These are phyloP conservation scores for Boletus sensibilis DNA, from an alignment of 768 basidiomycete genomes.

Conservation along the genomic window DNA sequence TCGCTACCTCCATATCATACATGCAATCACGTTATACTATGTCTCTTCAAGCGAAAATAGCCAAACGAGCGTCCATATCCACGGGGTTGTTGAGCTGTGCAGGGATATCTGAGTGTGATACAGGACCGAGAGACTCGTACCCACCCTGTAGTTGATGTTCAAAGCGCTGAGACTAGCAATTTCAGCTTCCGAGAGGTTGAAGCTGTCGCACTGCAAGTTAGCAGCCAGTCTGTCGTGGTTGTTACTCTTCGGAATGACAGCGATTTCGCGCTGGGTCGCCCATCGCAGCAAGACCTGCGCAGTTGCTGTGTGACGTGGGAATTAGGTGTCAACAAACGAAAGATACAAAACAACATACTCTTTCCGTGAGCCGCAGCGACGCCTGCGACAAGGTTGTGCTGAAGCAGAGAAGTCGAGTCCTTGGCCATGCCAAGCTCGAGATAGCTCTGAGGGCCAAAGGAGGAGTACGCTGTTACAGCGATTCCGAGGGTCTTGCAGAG, in stretches of 20 bases:
- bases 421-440: conserved; percentile 66
- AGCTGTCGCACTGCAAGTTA: conserved; percentile 47
- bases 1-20: neutral
- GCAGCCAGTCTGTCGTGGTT: conserved; percentile 36
- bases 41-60: conserved; percentile 61
- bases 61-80: conserved; percentile 61
- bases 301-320: conserved; percentile 22
- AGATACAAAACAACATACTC: conserved; percentile 37
- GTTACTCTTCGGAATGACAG: conserved; percentile 75
- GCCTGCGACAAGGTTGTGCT: conserved; percentile 42
- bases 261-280: conserved; percentile 72
- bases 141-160: conserved; percentile 63
- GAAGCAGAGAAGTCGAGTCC: conserved; percentile 49
- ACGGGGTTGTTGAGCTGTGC: conserved; percentile 67
- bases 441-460: conserved; percentile 54
- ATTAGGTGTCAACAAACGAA: neutral
- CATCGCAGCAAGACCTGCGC: conserved; percentile 78
- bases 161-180: conserved; percentile 55
- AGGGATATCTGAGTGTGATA: conserved; percentile 4
- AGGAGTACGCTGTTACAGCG: conserved; percentile 55
- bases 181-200: conserved; percentile 57
- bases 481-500: conserved; percentile 46
- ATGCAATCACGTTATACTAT: neutral
- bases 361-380: conserved; percentile 53
- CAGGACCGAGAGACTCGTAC: conserved; percentile 20